Evolutionary conservation across 495 filamentous ascomycete genomes (phyloP).

Genomic region (Trichoderma asperelloides): DNA sequence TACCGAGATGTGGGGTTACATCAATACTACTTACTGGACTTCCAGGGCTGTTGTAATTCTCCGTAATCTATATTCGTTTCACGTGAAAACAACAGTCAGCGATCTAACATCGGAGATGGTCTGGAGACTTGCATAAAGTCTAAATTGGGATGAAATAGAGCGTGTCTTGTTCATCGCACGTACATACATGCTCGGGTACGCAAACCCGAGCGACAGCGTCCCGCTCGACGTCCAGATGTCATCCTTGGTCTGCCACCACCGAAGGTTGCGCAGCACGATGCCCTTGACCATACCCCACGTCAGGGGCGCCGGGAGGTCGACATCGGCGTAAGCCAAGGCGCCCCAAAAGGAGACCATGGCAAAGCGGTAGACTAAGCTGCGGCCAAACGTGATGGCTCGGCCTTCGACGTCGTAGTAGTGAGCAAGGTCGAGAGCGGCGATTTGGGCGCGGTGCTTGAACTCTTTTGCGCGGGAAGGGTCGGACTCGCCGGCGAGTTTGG

Average conservation of each 20-base stretch:
- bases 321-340: conserved; percentile 62
- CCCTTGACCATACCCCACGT: conserved; percentile 74
- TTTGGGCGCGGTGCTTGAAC: conserved; percentile 56
- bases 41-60: conserved; percentile 74
- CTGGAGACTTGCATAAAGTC: not conserved
- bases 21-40: conserved; percentile 28
- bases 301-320: conserved; percentile 59
- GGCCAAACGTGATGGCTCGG: conserved; percentile 64
- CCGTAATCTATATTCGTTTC: conserved; percentile 35
- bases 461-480: conserved; percentile 59
- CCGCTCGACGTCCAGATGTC: conserved; percentile 67
- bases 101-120: not conserved
- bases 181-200: conserved; percentile 70
- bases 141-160: too few relatives aligned
- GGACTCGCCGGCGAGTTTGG: conserved; percentile 59
- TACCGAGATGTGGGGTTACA: not conserved
- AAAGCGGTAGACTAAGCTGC: conserved; percentile 69
- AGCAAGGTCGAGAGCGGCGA: conserved; percentile 59
- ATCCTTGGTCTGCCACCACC: conserved; percentile 68
- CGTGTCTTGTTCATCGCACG: conserved; percentile 19
- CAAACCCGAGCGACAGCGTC: conserved; percentile 67
- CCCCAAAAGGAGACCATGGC: conserved; percentile 80
- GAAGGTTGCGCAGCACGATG: conserved; percentile 59
- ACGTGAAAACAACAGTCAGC: not conserved
- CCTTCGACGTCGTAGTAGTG: conserved; percentile 62